These are phyloP conservation scores for Phellopilus nigrolimitatus DNA, from an alignment of 1,284 basidiomycete species.

Conservation along the genomic window DNA sequence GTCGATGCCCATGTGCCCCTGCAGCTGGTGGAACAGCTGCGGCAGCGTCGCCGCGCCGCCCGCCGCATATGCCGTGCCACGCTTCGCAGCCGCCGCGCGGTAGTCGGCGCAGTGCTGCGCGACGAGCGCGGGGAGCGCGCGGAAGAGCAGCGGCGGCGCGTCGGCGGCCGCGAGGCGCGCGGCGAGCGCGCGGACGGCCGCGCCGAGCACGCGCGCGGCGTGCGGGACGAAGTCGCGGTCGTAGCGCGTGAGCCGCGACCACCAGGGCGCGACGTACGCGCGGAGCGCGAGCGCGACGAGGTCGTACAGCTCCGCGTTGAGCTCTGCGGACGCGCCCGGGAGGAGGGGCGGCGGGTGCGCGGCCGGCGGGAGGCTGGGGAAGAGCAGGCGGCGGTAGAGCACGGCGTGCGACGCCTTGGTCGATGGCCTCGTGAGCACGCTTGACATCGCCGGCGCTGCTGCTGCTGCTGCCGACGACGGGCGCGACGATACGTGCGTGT, in stretches of 20 bases:
- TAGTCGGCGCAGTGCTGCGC: constrained; percentile 73
- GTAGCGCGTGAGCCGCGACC: constrained; percentile 73
- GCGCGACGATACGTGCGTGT: neutral
- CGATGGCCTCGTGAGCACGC: constrained; percentile 19
- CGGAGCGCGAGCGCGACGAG: constrained; percentile 71
- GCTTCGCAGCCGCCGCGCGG: constrained; percentile 56
- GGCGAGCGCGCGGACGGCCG: constrained; percentile 58
- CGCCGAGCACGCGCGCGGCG: constrained; percentile 53
- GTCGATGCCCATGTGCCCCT: constrained; percentile 74
- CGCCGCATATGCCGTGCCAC: constrained; percentile 60
- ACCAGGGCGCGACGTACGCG: constrained; percentile 77
- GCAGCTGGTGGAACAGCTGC: constrained; percentile 68
- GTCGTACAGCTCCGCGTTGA: constrained; percentile 69
- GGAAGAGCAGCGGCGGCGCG: constrained; percentile 52
- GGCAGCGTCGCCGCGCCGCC: constrained; percentile 57
- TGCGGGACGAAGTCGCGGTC: constrained; percentile 78
- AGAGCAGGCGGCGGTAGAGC: constrained; percentile 64
- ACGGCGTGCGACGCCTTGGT: constrained; percentile 31
- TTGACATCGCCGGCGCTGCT: constrained; percentile 7
- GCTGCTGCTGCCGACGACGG: constrained; percentile 2
- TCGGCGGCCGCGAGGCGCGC: constrained; percentile 51
- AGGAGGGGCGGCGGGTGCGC: constrained; percentile 52
- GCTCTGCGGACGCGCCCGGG: constrained; percentile 41
- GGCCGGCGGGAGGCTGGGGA: constrained; percentile 47
- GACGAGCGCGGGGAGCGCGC: constrained; percentile 57